Evolutionary conservation across 306 rosid genomes (phyloP).

Genomic region (Acmispon strigosus): DNA sequence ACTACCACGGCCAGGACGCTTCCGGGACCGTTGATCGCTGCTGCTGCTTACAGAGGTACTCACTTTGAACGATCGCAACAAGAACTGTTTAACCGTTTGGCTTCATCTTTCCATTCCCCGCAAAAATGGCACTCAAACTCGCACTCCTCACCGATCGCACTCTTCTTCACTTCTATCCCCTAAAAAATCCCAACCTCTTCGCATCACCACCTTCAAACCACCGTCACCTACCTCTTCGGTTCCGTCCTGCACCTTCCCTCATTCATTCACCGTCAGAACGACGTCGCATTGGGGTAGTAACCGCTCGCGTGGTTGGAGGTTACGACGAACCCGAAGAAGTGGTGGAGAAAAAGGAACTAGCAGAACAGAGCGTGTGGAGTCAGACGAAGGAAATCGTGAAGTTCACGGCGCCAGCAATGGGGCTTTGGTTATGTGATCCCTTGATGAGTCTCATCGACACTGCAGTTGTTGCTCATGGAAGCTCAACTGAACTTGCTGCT

Average conservation of each 20-base stretch:
- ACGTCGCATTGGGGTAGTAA: not conserved
- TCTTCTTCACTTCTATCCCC: conserved; percentile 4
- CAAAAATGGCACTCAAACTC: conserved; percentile 34
- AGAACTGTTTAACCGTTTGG: not conserved
- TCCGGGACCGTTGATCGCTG: not conserved
- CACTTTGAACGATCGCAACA: not conserved
- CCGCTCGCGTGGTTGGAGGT: conserved; percentile 11
- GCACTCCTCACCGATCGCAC: not conserved
- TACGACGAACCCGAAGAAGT: not conserved
- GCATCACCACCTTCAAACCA: conserved; percentile 13
- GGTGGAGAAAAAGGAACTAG: conserved; percentile 33
- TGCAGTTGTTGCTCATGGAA: conserved; percentile 78
- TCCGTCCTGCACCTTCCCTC: conserved; percentile 6
- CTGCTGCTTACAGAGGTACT: no score
- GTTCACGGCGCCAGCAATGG: conserved; percentile 78
- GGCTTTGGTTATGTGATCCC: conserved; percentile 80
- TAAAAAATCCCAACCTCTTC: conserved; percentile 15
- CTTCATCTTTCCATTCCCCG: not conserved
- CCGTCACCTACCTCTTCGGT: not conserved
- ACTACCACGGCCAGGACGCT: no score
- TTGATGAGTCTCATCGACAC: conserved; percentile 88
- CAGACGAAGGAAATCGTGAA: conserved; percentile 65
- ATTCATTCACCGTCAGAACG: not conserved
- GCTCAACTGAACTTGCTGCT: conserved; percentile 90
- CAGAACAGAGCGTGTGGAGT: conserved; percentile 37